phyloP scores from a whole-genome alignment of 805 yeast species.

The Metschnikowia santaceciliae region DNA sequence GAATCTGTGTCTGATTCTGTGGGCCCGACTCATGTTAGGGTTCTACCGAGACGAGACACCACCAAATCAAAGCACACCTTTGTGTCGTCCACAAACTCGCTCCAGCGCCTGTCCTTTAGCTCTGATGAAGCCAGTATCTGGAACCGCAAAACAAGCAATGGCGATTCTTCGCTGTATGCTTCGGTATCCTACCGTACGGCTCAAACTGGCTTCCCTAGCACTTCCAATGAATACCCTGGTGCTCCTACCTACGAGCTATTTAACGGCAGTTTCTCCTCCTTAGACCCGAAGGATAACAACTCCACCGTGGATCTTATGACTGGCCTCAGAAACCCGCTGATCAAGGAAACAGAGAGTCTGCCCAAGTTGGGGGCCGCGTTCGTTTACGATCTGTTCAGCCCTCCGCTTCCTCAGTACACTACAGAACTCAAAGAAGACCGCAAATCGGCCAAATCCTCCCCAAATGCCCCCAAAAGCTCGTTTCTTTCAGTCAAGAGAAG shows the following conservation, averaged over 20 bases:
- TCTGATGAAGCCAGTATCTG: slow-evolving; percentile 6
- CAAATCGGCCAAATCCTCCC: not conserved
- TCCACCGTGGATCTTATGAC: not conserved
- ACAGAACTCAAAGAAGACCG: not conserved
- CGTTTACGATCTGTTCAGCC: not conserved
- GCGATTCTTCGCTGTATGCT: not conserved
- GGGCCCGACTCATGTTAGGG: slow-evolving; percentile 29
- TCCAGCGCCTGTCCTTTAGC: slow-evolving; percentile 6
- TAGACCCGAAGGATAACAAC: slow-evolving; percentile 11
- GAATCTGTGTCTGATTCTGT: slow-evolving; percentile 23
- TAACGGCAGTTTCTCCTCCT: slow-evolving; percentile 11
- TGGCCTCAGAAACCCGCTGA: not conserved
- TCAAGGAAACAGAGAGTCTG: not conserved
- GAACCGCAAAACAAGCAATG: not conserved
- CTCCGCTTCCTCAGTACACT: slow-evolving; percentile 3
- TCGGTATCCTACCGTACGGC: slow-evolving; percentile 1
- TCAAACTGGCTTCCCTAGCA: not conserved
- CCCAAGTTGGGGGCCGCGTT: slow-evolving; percentile 1
- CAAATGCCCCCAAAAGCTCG: not conserved
- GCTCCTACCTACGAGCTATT: slow-evolving; percentile 4
- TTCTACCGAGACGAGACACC: slow-evolving; percentile 10
- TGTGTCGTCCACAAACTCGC: slow-evolving; percentile 3
- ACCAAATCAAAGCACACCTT: slow-evolving; percentile 6
- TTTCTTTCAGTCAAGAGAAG: slow-evolving; percentile 5
- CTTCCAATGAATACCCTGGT: slow-evolving; percentile 1